These are phyloP conservation scores for Camelina hispida DNA, from an alignment of 345 rosid species.

Conservation along the genomic window DNA sequence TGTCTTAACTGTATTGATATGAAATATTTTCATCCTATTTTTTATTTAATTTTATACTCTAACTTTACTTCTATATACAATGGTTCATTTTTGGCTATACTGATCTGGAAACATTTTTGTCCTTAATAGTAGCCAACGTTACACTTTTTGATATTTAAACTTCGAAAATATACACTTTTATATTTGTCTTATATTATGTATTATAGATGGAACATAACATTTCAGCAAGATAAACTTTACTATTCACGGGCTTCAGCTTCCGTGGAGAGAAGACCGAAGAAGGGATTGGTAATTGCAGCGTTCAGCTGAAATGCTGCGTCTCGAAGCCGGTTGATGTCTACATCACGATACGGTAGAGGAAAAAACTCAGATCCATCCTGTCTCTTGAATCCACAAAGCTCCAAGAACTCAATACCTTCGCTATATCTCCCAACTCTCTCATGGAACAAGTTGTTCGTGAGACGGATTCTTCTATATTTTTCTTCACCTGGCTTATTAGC, in stretches of 20 bases:
- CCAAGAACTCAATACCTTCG: slow-evolving; percentile 75
- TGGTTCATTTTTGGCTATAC: no score
- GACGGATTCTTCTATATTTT: slow-evolving; percentile 72
- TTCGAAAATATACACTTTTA: background rate
- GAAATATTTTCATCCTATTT: no score
- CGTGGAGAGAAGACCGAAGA: slow-evolving; percentile 65
- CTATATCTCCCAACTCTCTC: slow-evolving; percentile 63
- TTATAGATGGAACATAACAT: background rate
- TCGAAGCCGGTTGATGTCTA: slow-evolving; percentile 55
- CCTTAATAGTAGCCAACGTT: background rate
- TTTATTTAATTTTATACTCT: no score
- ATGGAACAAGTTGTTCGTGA: slow-evolving; percentile 69
- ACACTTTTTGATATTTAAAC: background rate
- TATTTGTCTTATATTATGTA: no score
- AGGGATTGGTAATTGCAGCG: slow-evolving; percentile 75
- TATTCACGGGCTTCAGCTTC: background rate
- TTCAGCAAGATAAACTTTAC: background rate
- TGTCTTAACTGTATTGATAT: no score
- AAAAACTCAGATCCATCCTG: slow-evolving; percentile 56
- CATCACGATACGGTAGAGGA: slow-evolving; percentile 54
- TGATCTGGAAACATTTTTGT: background rate
- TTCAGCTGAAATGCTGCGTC: slow-evolving; percentile 57
- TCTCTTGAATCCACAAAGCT: slow-evolving; percentile 82
- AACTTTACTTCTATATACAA: no score
- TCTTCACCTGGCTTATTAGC: slow-evolving; percentile 62